Base-by-base conservation (phyloP, 2,329 filamentous ascomycete species). In the Epichloe coenophiala region DNA sequence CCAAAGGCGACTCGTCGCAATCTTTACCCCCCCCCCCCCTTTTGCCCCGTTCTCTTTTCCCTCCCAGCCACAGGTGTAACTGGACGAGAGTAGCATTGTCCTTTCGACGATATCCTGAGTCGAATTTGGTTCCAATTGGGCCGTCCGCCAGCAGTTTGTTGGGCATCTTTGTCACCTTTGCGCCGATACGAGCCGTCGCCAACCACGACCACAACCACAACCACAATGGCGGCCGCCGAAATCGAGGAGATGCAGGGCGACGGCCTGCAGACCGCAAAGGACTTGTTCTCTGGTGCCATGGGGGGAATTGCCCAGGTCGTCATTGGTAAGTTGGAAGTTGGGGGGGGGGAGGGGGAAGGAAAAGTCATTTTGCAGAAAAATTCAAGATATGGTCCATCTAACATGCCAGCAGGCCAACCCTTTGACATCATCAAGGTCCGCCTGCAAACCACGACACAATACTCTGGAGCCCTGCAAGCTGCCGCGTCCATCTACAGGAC, bases 341-440 rank as follows among this genome's bases (percentile, higher is more conserved):
- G 1, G 12, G 9, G 36, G 2, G 2, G 15, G 36, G 13, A 13
- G 12, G 36, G 11, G 36, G 1, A 15, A n/a, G 13, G n/a, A 38
- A 7, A 38, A n/a, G 36, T 31, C 8, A 9, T 31, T 3, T 31
- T 31, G 7, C 27, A 31, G 7, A 8, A 31, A 31, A 31, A 31
- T 4, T 31, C 27, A 31, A 31, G 0, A 31, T 31, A 3, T 31
- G 27, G 27, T 31, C 27, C 21, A 21, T 42, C 40, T 42, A 23
- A 42, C 40, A 12, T 5, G 19, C 9, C 19, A 12, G 41, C 50
- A 84, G 80, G 81, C 62, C 81, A 84, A 66, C 81, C 80, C 53
- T 84, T 84, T 65, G 91, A 96, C 74, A 97, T 96, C 57, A 84
- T 98, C 73, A 98, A 98, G 73, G 93, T 98, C 61, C 87, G 93